Percentiles rank a stretch among this genome's conserved stretches.
These are phyloP conservation scores for Spergularia bocconei DNA, from an alignment of 148 eudicot genomes.

Conservation along the genomic window DNA sequence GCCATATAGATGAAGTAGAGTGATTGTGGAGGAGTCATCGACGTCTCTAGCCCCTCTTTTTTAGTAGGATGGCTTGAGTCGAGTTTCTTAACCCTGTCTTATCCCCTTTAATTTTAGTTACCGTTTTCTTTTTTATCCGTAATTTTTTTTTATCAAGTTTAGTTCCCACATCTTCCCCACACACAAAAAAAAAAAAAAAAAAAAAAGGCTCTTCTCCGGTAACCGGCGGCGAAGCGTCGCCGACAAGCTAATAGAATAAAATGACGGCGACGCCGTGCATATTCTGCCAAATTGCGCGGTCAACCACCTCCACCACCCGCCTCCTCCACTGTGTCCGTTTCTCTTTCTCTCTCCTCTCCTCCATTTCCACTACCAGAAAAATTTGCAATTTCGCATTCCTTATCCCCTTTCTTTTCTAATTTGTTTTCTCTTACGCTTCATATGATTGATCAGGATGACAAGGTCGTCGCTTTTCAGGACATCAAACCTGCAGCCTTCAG, in stretches of 20 bases:
- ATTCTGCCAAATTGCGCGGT: slow-evolving; percentile 72
- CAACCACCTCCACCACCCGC: slow-evolving; percentile 48
- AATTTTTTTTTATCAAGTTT: too few relatives aligned
- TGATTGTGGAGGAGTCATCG: too few relatives aligned
- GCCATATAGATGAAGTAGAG: too few relatives aligned
- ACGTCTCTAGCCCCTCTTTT: too few relatives aligned
- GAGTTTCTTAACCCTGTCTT: too few relatives aligned
- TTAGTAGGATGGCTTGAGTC: too few relatives aligned
- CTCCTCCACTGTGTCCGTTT: slow-evolving; percentile 55
- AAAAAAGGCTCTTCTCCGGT: background rate
- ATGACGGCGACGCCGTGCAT: slow-evolving; percentile 47
- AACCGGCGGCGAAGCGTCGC: background rate
- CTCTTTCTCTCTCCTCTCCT: slow-evolving; percentile 10
- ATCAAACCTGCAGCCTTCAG: slow-evolving; percentile 71
- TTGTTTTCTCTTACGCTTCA: background rate
- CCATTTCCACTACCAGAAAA: background rate
- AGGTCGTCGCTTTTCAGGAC: slow-evolving; percentile 73
- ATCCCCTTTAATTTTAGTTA: too few relatives aligned
- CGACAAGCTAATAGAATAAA: background rate
- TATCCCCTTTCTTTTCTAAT: background rate
- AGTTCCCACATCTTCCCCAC: too few relatives aligned
- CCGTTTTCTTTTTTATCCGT: too few relatives aligned
- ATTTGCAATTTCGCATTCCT: background rate
- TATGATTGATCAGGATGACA: slow-evolving; percentile 59
- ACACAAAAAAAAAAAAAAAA: too few relatives aligned